Base-by-base conservation (phyloP, 2,329 filamentous ascomycete genomes). In the Purpureocillium lavendulum region DNA sequence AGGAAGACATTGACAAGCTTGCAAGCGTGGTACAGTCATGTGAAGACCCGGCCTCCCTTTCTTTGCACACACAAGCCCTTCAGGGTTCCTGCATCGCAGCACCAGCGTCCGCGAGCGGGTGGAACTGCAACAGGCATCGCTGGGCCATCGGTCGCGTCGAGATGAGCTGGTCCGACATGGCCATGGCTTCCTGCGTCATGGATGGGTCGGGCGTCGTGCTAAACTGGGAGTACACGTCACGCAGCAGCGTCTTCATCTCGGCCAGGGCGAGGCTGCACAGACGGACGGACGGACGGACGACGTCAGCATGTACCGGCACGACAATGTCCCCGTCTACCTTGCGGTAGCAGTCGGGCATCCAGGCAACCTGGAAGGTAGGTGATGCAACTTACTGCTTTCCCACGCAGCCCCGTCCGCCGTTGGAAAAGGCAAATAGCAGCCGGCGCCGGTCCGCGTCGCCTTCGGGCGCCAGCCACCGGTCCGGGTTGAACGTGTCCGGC, bases 391-490 rank as follows among this genome's bases (percentile, higher is more conserved):
- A 84, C 80, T 84, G 76, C 49, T 77, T 79, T 4, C 78, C 79
- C 17, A 80, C 71, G 45, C 81, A 85, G 1, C 78, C 79, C 48
- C 81, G 64, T 1, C 77, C 80, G 4, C 81, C 81, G 35, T 67
- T 74, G 7, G 77, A 72, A 62, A 84, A 84, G 0, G 81, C 73
- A 63, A 82, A 83, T 51, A 81, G 75, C 7, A 76, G 52, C 33
- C 75, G 65, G 48, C 75, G 75, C 41, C 77, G 68, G 50, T 90
- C 84, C 43, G 82, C 72, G 50, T 90, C 86, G 2, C 85, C 87
- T 34, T 81, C 73, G 8, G 73, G 70, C 13, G 73, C 77, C 47
- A 95, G 75, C 89, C 89, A 96, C 49, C 90, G 74, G 41, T 90
- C 84, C 0, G 89, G 89, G 37, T 81, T 70, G 54, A 89, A 96